Evolutionary conservation across 805 yeast genomes (phyloP), one percentile per base, ranked within the genome.

Genomic region (Candida silvicultrix): DNA sequence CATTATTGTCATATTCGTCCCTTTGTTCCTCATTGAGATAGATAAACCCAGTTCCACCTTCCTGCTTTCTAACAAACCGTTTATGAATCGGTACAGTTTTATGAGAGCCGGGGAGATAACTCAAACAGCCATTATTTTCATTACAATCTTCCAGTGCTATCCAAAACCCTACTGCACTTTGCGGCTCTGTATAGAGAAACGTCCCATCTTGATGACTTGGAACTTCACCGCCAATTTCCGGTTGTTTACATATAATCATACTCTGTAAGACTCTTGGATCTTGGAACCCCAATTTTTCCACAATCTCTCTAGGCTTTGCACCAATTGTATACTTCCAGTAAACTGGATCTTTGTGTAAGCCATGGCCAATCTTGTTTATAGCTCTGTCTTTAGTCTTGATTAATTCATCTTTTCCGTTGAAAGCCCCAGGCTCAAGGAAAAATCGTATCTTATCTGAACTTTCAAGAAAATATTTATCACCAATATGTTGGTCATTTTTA

Each of bases 351-450:
- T 75, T 69, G 56, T 86, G 95, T 15, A 86, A 61, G 1, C 86
- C 88, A 57, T 86, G 95, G 5, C 94, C 95, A 38, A 86, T 79
- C 64, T 86, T 86, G 64, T 86, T 86, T 57, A 86, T 71, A 1
- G 90, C 76, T 49, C 62, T 64, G 25, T 74, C 74, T 49, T 80
- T 70, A 10, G 83, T 77, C 55, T 68, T 75, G 22, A 60, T 62
- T 50, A 85, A 66, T 20, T 73, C 54, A n/a, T 85, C 85, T 2
- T 64, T 47, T 11, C 53, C 59, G 51, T 78, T 77, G 51, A 85
- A 76, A 0, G 92, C 89, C 54, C 77, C 86, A 3, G 78, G 78
- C 54, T 85, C 95, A 50, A 85, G 78, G 62, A 85, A 86, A 56
- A 66, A 86, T 2, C 78, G 71, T 5, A 86, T 69, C 49, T 85